Percentiles rank a stretch among this genome's conserved stretches.
phyloP scores from a whole-genome alignment of 768 basidiomycete species.

The Clathrus columnatus region DNA sequence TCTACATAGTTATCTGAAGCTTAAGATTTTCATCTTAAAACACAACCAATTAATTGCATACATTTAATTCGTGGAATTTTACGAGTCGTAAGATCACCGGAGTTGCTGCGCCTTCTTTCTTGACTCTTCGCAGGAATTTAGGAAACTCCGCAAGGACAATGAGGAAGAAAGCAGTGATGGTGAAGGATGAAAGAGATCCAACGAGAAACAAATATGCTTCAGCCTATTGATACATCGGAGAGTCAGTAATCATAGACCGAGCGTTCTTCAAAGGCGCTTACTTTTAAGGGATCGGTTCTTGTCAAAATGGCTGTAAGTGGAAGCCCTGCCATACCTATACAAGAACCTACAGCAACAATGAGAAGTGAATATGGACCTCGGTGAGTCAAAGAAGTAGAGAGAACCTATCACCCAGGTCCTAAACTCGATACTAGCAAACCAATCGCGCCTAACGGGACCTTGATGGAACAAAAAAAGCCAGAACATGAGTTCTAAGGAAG shows the following conservation, averaged over 20 bases:
- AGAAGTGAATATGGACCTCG: background rate
- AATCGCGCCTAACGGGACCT: slow-evolving; percentile 57
- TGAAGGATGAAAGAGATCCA: slow-evolving; percentile 56
- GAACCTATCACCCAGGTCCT: slow-evolving; percentile 56
- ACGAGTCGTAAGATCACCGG: slow-evolving; percentile 64
- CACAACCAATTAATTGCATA: slow-evolving; percentile 27
- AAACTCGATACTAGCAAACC: slow-evolving; percentile 80
- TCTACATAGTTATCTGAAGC: slow-evolving; percentile 28
- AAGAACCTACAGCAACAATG: slow-evolving; percentile 39
- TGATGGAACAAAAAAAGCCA: slow-evolving; percentile 81
- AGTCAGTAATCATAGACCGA: background rate
- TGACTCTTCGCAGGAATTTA: slow-evolving; percentile 58
- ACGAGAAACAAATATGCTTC: slow-evolving; percentile 69
- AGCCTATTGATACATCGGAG: slow-evolving; percentile 33
- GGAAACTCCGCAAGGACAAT: slow-evolving; percentile 68
- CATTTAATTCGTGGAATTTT: slow-evolving; percentile 74
- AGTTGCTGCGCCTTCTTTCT: slow-evolving; percentile 64
- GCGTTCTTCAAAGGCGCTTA: slow-evolving; percentile 23
- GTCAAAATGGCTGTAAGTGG: slow-evolving; percentile 58
- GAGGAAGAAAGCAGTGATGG: slow-evolving; percentile 61
- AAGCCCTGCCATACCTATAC: slow-evolving; percentile 59
- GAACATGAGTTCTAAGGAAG: slow-evolving; percentile 57
- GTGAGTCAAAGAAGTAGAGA: background rate
- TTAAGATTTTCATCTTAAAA: background rate
- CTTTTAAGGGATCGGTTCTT: slow-evolving; percentile 49